Evolutionary conservation across 768 basidiomycete genomes (phyloP), one percentile per base, ranked within the genome.

Genomic region (Lanmaoa pseudosensibilis): DNA sequence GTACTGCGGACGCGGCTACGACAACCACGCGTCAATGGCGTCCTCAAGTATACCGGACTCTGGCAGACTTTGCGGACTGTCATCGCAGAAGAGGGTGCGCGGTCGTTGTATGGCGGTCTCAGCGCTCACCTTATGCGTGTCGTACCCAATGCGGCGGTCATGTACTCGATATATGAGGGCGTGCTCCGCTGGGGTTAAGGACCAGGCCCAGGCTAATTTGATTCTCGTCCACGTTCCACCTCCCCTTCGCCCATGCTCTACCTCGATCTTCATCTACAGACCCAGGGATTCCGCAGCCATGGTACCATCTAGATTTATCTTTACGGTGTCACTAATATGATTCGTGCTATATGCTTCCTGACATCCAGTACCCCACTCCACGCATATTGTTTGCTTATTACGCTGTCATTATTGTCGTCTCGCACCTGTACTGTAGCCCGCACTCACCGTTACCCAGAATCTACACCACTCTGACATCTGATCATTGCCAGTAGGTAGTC

Each of bases 101-200:
- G 85, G 40, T 85, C 90, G 5, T 70, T 98, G 19, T 98, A 99
- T 65, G 89, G 92, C 12, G 97, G 97, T 11, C 82, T 99, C 53
- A 89, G 87, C 52, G 94, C 97, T 0, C 97, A 98, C 70, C 79
- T 99, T 55, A 88, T 99, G 83, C 87, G 97, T 48, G 94, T 98
- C 55, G 92, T 99, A 4, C 96, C 96, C 8, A 99, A 99, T 64
- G 96, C 96, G 0, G 90, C 89, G 1, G 92, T 95, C 61, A 98
- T 98, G 96, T 99, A 88, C 75, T 86, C 86, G 58, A 94, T 97
- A 67, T 98, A 98, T 67, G 95, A 98, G 71, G 85, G 88, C 25
- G 77, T 87, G 32, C 75, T 95, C 32, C 78, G 85, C 39, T 91
- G 85, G 85, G 76, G 65, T 21, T 60, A 11, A 53, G 19, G 43